phyloP scores from a whole-genome alignment of 805 yeast genomes.

The Yarrowia sp. region DNA sequence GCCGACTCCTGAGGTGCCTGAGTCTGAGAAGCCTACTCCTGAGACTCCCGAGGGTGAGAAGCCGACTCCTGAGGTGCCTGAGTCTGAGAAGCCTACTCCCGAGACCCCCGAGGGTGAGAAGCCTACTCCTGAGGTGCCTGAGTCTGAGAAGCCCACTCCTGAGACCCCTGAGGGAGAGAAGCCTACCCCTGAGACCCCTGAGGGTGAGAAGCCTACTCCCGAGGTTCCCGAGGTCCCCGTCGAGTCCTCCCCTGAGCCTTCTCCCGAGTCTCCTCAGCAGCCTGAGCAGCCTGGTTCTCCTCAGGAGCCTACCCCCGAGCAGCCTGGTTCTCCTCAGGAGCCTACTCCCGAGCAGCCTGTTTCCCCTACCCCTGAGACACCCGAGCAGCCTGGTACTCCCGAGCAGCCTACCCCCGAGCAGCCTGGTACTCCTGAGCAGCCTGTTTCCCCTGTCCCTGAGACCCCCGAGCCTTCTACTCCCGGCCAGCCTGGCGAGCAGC shows the following conservation, averaged over 20 bases:
- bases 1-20: conserved; percentile 1
- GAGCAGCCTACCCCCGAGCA: neutral
- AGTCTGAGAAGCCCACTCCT: neutral
- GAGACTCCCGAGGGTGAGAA: neutral
- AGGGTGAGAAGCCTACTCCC: neutral
- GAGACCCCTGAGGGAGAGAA: neutral
- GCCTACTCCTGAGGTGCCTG: neutral
- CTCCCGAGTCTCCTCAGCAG: neutral
- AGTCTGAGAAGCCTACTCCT: neutral
- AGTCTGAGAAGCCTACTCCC: neutral
- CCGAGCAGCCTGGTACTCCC: neutral
- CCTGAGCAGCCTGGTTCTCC: neutral
- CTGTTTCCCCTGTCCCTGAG: neutral
- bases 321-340: neutral
- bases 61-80: neutral
- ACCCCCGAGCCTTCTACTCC: neutral
- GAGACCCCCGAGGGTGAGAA: neutral
- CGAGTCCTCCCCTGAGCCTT: neutral
- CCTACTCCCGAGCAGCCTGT: neutral
- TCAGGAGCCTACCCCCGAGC: neutral
- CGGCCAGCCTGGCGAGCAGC: neutral
- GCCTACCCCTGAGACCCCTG: neutral
- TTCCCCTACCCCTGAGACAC: neutral
- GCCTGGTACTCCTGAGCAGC: conserved; percentile 1
- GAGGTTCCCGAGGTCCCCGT: neutral